Percentiles rank a stretch among this genome's conserved stretches.
These are phyloP conservation scores for Carex kokanica DNA, from an alignment of 176 grass and related monocot genomes.

Conservation along the genomic window DNA sequence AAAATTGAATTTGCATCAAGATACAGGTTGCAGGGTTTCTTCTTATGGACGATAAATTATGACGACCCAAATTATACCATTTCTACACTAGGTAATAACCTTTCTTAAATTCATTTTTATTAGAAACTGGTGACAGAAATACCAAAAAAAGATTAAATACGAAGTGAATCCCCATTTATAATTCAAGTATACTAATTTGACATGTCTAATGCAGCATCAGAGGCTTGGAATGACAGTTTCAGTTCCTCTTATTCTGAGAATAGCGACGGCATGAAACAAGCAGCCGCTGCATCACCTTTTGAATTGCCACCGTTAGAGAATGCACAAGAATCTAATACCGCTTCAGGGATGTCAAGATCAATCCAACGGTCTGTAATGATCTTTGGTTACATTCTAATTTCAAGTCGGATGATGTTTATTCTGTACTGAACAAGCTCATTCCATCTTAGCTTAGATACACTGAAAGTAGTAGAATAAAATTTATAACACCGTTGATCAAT, in stretches of 20 bases:
- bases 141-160: too few species aligned
- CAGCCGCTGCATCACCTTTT: constrained; percentile 7
- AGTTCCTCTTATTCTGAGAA: constrained; percentile 31
- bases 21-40: constrained; percentile 52
- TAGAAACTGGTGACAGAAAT: background rate
- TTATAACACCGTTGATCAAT: background rate
- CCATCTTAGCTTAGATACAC: background rate
- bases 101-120: background rate
- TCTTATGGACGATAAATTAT: constrained; percentile 80
- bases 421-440: background rate
- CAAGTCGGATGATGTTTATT: background rate
- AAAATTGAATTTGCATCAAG: constrained; percentile 61
- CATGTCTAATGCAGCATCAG: constrained; percentile 41
- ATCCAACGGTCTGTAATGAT: background rate
- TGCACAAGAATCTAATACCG: background rate
- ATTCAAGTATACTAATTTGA: background rate
- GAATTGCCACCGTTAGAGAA: constrained; percentile 18
- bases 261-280: constrained; percentile 19
- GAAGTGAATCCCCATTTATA: too few species aligned
- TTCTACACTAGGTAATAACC: constrained; percentile 48
- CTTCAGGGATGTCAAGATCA: background rate
- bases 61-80: constrained; percentile 60
- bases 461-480: background rate
- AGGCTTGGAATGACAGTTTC: constrained; percentile 41
- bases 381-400: background rate